Evolutionary conservation across 257 asterid genomes (phyloP), one percentile per base, ranked within the genome.

Genomic region (Lantana camara): DNA sequence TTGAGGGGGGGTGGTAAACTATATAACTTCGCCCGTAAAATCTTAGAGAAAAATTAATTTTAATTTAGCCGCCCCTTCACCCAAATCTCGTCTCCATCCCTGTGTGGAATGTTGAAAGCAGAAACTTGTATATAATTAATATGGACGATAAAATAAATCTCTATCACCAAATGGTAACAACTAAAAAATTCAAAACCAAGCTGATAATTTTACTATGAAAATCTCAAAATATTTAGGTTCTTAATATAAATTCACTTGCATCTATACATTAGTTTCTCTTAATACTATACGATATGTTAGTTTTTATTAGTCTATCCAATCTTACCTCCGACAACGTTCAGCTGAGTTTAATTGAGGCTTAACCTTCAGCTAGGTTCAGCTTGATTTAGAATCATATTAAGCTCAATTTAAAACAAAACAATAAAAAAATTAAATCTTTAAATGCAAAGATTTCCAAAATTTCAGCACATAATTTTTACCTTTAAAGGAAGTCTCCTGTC

Each of bases 401-500:
- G 21, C 50, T n/a, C 9, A 44, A 44, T 5, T 44, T 44, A 16
- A 41, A 41, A 41, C 19, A n/a, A 32, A 40, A 35, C 48, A 55
- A 37, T n/a, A n/a, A n/a, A n/a, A n/a, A n/a, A n/a, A n/a, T n/a
- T n/a, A n/a, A n/a, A n/a, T n/a, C n/a, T n/a, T 49, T 42, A 35
- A 56, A 48, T 16, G 17, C 45, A 52, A 44, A 22, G 15, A 16
- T 41, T 40, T 19, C 16, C 12, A 54, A 55, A 7, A 17, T 19
- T 53, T 48, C 16, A 49, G 64, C 53, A 17, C 32, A 12, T 12
- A 42, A 46, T 4, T 56, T 53, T 57, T 83, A 86, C 99, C 98
- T 94, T 94, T 4, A 94, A 67, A 60, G 98, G 98, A 64, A 90
- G 96, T 65, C 64, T 91, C 78, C 96, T 85, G 64, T 91, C 98